Base-by-base conservation (phyloP, 164 flowering plant species). In the Berberis vulgaris region DNA sequence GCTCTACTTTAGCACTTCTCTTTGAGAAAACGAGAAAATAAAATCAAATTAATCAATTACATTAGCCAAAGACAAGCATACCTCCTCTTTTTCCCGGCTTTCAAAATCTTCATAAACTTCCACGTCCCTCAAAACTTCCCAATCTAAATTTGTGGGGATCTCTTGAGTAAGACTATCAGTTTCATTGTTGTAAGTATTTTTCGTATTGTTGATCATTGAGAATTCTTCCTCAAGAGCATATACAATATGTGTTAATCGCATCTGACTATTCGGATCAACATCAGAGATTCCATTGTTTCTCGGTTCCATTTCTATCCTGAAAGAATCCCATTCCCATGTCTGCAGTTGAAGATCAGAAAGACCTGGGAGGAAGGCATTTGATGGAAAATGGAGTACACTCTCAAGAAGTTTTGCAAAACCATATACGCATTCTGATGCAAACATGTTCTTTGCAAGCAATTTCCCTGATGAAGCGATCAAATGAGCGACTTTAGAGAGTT, bases 11-110 rank as follows among this genome's bases (percentile, higher is more conserved):
- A 74, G 75, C 52, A 56, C 26, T 49, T 45, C 40, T 50, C 60
- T 60, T n/a, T 41, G 40, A 53, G 41, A 52, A 43, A 11, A 26
- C 2, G n/a, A n/a, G 50, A 4, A 53, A 58, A 41, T 42, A 10
- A 60, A 71, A 59, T 44, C 26, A 41, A 44, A 46, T 49, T 12
- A 5, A 57, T 7, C 1, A 39, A 26, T 26, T 26, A 26, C 26
- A 26, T 26, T 26, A 26, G 26, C 26, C 44, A 59, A 41, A 10
- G 11, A 57, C 56, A 49, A 2, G 56, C 67, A 60, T 76, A 89
- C 99, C 96, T 95, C 92, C 68, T 83, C 89, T 67, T 61, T 72
- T 81, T 95, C 99, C 52, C 78, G 77, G 60, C 77, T 89, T 67
- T 87, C 94, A 63, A 70, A 72, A 57, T 95, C 96, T 79, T 88